Evolutionary conservation across 2,329 filamentous ascomycete genomes (phyloP), one percentile per base, ranked within the genome.

Genomic region (Westerdykella aurantiaca): DNA sequence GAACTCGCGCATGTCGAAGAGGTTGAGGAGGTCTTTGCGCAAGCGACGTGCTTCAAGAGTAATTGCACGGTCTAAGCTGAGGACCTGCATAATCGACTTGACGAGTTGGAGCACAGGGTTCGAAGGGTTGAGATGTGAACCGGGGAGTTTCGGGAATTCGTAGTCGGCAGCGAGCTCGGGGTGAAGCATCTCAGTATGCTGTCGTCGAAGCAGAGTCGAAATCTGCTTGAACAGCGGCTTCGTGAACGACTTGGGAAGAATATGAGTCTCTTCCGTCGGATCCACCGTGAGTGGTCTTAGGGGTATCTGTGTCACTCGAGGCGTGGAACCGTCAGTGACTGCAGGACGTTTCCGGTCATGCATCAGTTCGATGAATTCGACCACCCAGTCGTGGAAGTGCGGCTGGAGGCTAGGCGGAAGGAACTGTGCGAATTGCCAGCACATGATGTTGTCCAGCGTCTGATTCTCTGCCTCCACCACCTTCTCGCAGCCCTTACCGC

Each of bases 1-100:
- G 72, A 98, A 98, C 68, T 98, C 93, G 56, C 89, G 86, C 42
- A 98, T 83, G 44, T 98, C 93, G 66, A 98, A 96, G 41, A 97
- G 77, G 9, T 83, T 79, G 0, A 98, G 79, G 0, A 98, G 75
- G 47, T 97, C 91, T 56, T 94, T 94, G 42, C 94, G 83, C 1
- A 98, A 76, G 1, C 95, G 74, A 5, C 93, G 83, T 2, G 88
- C 89, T 68, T 97, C 91, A 38, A 95, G 80, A 0, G 83, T 85
- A 56, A 95, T 93, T 55, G 88, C 88, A 67, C 91, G 93, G 69
- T 95, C 93, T 1, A 98, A 79, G 29, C 82, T 86, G 5, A 98
- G 75, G 9, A 98, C 85, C 64, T 97, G 91, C 82, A 94, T 94
- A 35, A 98, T 78, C 14, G 80, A 81, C 69, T 97, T 98, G 56